Evolutionary conservation across 345 rosid genomes (phyloP).

Genomic region (Boechera retrofracta): DNA sequence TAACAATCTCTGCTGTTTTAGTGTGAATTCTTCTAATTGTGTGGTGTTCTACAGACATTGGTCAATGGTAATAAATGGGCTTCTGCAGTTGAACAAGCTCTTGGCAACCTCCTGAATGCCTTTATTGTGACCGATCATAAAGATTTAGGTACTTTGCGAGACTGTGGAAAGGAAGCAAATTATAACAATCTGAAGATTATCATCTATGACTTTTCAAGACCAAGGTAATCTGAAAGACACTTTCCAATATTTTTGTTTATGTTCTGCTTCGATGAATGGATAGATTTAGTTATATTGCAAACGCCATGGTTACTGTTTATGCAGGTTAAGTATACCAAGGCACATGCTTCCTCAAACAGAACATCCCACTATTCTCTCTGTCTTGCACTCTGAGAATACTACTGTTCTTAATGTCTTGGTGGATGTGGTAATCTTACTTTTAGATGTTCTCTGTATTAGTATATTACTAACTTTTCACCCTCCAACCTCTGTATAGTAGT

Average conservation of each 20-base stretch:
- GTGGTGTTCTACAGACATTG: conserved; percentile 58
- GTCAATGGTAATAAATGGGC: conserved; percentile 80
- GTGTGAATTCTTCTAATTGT: conserved; percentile 13
- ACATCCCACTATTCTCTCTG: conserved; percentile 77
- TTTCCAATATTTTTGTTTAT: conserved; percentile 16
- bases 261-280: conserved; percentile 10
- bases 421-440: conserved; percentile 67
- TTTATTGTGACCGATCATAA: conserved; percentile 79
- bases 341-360: conserved; percentile 79
- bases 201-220: conserved; percentile 82
- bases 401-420: conserved; percentile 86
- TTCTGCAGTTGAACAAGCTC: conserved; percentile 84
- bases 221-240: conserved; percentile 54
- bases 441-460: conserved; percentile 2
- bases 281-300: conserved; percentile 26
- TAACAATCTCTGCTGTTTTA: conserved; percentile 18
- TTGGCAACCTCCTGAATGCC: conserved; percentile 88
- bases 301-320: conserved; percentile 31
- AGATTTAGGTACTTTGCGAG: conserved; percentile 66
- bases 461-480: conserved; percentile 10
- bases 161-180: conserved; percentile 71
- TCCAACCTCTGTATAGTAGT: neutral
- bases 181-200: conserved; percentile 70
- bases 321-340: conserved; percentile 72
- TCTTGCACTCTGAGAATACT: conserved; percentile 66